These are phyloP conservation scores for Solanum neorickii DNA, from an alignment of 257 asterid genomes.

Conservation along the genomic window DNA sequence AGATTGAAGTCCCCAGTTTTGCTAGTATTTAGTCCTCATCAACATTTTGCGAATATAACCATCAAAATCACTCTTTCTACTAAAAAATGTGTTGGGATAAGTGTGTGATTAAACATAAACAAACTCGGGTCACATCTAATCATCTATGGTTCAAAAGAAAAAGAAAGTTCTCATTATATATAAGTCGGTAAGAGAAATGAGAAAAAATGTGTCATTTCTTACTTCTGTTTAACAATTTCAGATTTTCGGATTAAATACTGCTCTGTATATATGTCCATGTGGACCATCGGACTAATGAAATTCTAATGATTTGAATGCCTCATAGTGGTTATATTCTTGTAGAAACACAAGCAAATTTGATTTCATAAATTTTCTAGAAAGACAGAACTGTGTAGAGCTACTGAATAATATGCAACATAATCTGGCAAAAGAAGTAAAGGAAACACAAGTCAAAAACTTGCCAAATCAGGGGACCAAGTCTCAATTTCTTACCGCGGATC, in stretches of 20 bases:
- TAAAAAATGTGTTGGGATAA: background rate
- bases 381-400: background rate
- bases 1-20: background rate
- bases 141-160: background rate
- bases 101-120: background rate
- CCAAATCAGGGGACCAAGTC: background rate
- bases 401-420: background rate
- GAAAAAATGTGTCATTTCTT: background rate
- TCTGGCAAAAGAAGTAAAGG: background rate
- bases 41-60: background rate
- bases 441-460: background rate
- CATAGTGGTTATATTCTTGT: background rate
- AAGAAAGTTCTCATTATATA: background rate
- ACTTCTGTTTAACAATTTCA: background rate
- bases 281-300: background rate
- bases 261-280: background rate
- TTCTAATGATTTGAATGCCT: background rate
- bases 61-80: background rate
- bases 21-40: background rate
- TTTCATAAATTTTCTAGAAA: background rate
- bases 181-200: background rate
- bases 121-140: background rate
- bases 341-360: background rate
- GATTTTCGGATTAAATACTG: background rate
- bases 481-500: constrained; percentile 63